phyloP scores from a whole-genome alignment of 352 stramenopile species.

The Thalassiosira ordinaria region DNA sequence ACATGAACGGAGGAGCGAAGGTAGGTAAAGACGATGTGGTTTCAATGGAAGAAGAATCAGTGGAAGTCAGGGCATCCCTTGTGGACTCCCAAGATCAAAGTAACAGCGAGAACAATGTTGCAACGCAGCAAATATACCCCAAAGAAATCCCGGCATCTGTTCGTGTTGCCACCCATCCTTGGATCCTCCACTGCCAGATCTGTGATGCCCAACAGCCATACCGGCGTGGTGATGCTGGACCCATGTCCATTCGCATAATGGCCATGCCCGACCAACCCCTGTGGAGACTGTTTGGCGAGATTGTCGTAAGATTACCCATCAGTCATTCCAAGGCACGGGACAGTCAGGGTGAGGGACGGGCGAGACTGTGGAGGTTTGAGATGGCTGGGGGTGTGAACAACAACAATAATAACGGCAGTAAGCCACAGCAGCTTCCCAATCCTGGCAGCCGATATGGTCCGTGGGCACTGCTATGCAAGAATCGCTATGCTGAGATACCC shows the following conservation, averaged over 20 bases:
- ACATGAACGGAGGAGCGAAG: slow-evolving; percentile 24
- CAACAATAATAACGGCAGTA: background rate
- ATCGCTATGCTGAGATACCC: slow-evolving; percentile 63
- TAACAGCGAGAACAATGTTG: background rate
- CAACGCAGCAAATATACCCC: slow-evolving; percentile 18
- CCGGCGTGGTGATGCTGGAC: slow-evolving; percentile 74
- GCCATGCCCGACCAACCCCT: slow-evolving; percentile 78
- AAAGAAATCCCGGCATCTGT: slow-evolving; percentile 65
- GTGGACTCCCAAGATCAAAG: background rate
- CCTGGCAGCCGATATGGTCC: slow-evolving; percentile 69
- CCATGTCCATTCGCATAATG: slow-evolving; percentile 82
- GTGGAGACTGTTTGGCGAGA: slow-evolving; percentile 80
- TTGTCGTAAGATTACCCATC: slow-evolving; percentile 76
- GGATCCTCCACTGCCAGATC: slow-evolving; percentile 80
- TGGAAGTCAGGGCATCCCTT: slow-evolving; percentile 21
- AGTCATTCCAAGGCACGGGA: slow-evolving; percentile 63
- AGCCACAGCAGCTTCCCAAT: slow-evolving; percentile 8
- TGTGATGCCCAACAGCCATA: slow-evolving; percentile 84
- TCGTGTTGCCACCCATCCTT: slow-evolving; percentile 77
- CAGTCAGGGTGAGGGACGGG: slow-evolving; percentile 63
- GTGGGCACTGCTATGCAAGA: slow-evolving; percentile 79
- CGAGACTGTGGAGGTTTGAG: slow-evolving; percentile 74
- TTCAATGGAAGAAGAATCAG: slow-evolving; percentile 37
- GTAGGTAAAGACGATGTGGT: slow-evolving; percentile 4
- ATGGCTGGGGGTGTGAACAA: slow-evolving; percentile 28